Evolutionary conservation across 108 stramenopile genomes (phyloP), one percentile per base, ranked within the genome.

Genomic region (Nannochloropsis granulata): DNA sequence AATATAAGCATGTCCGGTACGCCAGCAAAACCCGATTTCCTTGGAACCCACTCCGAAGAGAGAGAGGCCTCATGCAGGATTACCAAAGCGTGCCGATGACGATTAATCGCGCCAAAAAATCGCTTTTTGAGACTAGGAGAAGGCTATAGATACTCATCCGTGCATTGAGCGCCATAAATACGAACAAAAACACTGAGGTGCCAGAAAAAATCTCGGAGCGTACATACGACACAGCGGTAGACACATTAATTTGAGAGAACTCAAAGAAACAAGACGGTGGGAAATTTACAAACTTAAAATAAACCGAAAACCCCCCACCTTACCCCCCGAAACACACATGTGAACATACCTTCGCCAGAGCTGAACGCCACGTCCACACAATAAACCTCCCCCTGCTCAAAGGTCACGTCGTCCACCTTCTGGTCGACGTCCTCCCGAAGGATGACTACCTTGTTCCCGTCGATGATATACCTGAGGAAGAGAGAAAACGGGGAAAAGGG

Each of bases 301-400:
- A n/a, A n/a, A n/a, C n/a, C n/a, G n/a, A n/a, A n/a, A n/a, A n/a
- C n/a, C n/a, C n/a, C n/a, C n/a, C n/a, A n/a, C n/a, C n/a, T n/a
- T n/a, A n/a, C n/a, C 80, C 81, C 81, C 21, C 21, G 3, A 44
- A 0, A 23, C 23, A 21, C 81, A 10, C 10, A 71, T n/a, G 21
- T n/a, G n/a, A 16, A 71, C 56, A 7, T n/a, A 71, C 56, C 99
- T 86, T 98, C 97, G n/a, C 98, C 98, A 12, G 98, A 95, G 83
- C 92, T 94, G 93, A 98, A 92, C 88, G 96, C 94, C 34, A 98
- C 95, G 90, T 99, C 97, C 13, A 99, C 94, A 25, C 96, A 94
- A 84, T 98, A 99, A 11, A 98, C 98, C 89, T 97, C 94, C 23
- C 85, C 88, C 43, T 81, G 24, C 46, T 82, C 87, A 44, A 90